These are phyloP conservation scores for Chaetomium sp. DNA, from an alignment of 2,329 filamentous ascomycete species.

Conservation along the genomic window DNA sequence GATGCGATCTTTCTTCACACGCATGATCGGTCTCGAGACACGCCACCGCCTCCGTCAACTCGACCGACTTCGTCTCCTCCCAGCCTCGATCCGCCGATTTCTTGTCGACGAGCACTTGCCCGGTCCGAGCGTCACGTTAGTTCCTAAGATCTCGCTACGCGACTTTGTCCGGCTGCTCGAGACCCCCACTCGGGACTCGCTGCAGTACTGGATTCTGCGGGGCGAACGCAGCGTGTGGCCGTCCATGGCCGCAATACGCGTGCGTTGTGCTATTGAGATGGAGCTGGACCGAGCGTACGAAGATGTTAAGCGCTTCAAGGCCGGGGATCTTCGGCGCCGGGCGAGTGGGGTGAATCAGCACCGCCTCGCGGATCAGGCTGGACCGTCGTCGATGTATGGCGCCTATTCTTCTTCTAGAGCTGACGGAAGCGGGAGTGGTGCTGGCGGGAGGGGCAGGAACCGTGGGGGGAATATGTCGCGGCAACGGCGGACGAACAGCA, in stretches of 20 bases:
- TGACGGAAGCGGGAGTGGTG: background rate
- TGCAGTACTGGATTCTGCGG: constrained; percentile 78
- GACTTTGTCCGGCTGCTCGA: constrained; percentile 80
- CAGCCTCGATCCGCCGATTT: constrained; percentile 63
- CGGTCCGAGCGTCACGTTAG: constrained; percentile 70
- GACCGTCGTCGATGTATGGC: too few relatives aligned
- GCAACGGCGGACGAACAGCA: background rate
- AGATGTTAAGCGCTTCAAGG: constrained; percentile 59
- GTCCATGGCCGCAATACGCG: constrained; percentile 71
- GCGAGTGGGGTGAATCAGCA: constrained; percentile 12
- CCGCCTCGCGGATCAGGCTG: too few relatives aligned
- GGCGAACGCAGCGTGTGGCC: constrained; percentile 91
- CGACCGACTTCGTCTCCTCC: constrained; percentile 68
- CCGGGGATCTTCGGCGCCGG: constrained; percentile 30
- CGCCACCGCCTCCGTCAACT: constrained; percentile 76
- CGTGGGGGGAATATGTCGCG: background rate
- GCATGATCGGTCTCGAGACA: constrained; percentile 68
- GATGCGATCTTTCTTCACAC: constrained; percentile 52
- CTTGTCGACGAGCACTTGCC: constrained; percentile 78
- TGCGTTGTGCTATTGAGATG: constrained; percentile 78
- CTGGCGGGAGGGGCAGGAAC: background rate
- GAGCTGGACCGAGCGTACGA: constrained; percentile 84
- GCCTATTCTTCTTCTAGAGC: too few relatives aligned
- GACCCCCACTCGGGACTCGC: constrained; percentile 65
- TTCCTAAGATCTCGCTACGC: constrained; percentile 65